Percentiles rank a stretch among this genome's conserved stretches.
Evolutionary conservation across 352 stramenopile species (phyloP).

Genomic region (Phytopythium boreale): DNA sequence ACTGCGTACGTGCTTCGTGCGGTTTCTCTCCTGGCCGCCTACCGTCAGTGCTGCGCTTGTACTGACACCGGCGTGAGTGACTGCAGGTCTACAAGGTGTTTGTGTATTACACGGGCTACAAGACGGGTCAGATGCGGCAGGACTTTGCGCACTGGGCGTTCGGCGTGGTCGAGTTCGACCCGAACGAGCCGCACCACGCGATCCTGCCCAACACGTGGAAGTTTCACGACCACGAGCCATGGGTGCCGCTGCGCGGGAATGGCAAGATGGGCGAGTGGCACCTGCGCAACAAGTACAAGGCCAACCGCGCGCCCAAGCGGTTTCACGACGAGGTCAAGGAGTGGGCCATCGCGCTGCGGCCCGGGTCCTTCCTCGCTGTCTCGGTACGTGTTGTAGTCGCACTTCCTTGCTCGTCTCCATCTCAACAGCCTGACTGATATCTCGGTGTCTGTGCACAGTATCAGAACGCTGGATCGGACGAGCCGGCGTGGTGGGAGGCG

Average conservation of each 20-base stretch:
- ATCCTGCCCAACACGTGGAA: conserved; percentile 79
- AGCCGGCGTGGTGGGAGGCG: conserved; percentile 77
- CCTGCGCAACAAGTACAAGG: conserved; percentile 49
- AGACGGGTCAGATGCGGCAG: conserved; percentile 63
- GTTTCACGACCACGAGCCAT: conserved; percentile 66
- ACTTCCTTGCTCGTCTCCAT: conserved; percentile 1
- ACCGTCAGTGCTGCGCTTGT: too few relatives aligned
- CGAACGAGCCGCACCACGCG: conserved; percentile 53
- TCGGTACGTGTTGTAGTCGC: conserved; percentile 39
- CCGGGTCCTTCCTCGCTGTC: conserved; percentile 55
- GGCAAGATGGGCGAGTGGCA: conserved; percentile 78
- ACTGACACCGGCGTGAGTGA: background rate
- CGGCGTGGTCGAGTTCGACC: conserved; percentile 64
- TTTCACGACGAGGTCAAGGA: conserved; percentile 58
- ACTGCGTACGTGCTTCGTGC: conserved; percentile 35
- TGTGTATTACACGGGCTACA: conserved; percentile 84
- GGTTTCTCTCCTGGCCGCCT: background rate
- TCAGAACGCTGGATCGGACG: conserved; percentile 54
- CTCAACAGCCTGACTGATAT: background rate
- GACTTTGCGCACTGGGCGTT: conserved; percentile 71
- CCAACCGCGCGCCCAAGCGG: conserved; percentile 32
- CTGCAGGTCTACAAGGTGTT: conserved; percentile 64
- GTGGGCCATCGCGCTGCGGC: conserved; percentile 48
- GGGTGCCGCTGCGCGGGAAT: conserved; percentile 49
- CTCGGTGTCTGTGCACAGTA: conserved; percentile 39